Conservation (phyloP, 345 rosid species). For the Cardiospermum halicacabum region DNA sequence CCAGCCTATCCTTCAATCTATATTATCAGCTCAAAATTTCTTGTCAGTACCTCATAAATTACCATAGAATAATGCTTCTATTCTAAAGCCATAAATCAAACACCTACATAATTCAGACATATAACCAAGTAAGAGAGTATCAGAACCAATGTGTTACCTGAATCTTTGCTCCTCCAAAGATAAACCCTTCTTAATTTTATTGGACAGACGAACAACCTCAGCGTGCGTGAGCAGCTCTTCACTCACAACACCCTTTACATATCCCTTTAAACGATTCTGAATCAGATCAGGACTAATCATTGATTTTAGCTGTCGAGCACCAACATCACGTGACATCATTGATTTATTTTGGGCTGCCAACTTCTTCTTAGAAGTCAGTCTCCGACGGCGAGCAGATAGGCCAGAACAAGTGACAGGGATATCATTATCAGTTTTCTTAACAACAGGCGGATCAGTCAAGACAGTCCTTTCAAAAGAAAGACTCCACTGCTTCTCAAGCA, state of each 20-base stretch:
- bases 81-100: neutral
- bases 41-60: neutral
- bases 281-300: conserved; percentile 50
- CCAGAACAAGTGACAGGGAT: conserved; percentile 65
- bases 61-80: neutral
- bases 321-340: conserved; percentile 21
- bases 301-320: conserved; percentile 37
- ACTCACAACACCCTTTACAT: conserved; percentile 71
- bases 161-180: conserved; percentile 70
- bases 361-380: conserved; percentile 50
- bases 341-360: conserved; percentile 28
- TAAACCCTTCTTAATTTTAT: conserved; percentile 71
- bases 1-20: conserved; percentile 77
- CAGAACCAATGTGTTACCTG: conserved; percentile 40
- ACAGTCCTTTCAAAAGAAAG: conserved; percentile 60
- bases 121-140: neutral
- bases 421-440: conserved; percentile 33
- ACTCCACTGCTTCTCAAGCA: conserved; percentile 93
- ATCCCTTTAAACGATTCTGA: conserved; percentile 60
- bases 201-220: conserved; percentile 77
- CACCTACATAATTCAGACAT: neutral
- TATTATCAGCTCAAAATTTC: conserved; percentile 19
- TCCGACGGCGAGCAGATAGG: conserved; percentile 73
- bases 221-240: conserved; percentile 71
- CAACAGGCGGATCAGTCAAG: conserved; percentile 29